These are phyloP conservation scores for Cafeteria roenbergensis DNA, from an alignment of 108 stramenopile genomes.

Conservation along the genomic window DNA sequence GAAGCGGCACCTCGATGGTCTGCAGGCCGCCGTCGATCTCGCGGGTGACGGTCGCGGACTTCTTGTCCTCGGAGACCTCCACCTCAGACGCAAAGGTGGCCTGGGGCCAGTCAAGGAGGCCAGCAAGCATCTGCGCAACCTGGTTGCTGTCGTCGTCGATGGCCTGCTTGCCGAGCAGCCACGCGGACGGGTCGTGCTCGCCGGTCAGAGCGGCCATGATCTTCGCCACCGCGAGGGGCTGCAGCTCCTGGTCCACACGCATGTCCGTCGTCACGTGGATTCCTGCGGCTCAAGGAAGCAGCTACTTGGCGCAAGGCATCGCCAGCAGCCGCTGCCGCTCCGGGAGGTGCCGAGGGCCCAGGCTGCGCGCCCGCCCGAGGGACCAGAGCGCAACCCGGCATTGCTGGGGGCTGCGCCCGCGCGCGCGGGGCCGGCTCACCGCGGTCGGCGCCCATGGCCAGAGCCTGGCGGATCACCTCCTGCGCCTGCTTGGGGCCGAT, in stretches of 20 bases:
- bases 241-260: constrained; percentile 81
- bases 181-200: constrained; percentile 65
- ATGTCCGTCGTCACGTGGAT: constrained; percentile 83
- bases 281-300: constrained; percentile 63
- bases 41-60: constrained; percentile 59
- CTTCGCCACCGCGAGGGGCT: constrained; percentile 82
- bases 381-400: no score
- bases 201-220: constrained; percentile 38
- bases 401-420: neutral
- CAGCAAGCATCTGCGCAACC: constrained; percentile 57
- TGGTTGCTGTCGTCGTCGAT: constrained; percentile 73
- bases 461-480: constrained; percentile 76
- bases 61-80: constrained; percentile 48
- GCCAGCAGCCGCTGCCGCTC: no score
- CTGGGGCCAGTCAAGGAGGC: constrained; percentile 81
- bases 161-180: constrained; percentile 90
- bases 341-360: no score
- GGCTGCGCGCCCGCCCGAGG: no score
- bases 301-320: no score
- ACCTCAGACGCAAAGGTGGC: constrained; percentile 90
- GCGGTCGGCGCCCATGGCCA: constrained; percentile 54
- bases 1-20: constrained; percentile 36
- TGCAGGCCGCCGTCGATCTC: constrained; percentile 85
- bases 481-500: constrained; percentile 90
- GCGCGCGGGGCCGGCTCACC: constrained; percentile 9